phyloP scores from a whole-genome alignment of 2,329 filamentous ascomycete genomes.

The Sporothrix pallida region DNA sequence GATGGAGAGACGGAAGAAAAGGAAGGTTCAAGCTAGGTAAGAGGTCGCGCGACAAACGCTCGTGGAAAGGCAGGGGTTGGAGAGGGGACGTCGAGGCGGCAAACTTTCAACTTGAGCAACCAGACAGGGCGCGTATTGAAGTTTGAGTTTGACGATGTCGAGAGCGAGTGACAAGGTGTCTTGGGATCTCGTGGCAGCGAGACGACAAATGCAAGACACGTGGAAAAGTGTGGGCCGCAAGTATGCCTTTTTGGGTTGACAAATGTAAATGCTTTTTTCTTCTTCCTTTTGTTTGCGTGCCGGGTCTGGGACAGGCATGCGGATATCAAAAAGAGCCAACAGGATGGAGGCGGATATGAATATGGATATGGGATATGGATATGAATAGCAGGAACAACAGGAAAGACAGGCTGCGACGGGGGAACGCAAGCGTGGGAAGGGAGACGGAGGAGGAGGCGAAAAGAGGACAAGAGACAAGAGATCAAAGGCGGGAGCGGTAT shows the following conservation, averaged over 20 bases:
- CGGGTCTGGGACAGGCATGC: background rate
- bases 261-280: background rate
- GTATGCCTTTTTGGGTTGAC: background rate
- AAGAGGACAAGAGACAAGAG: background rate
- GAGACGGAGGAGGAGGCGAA: background rate
- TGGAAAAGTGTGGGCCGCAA: slow-evolving; percentile 21
- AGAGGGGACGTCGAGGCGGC: background rate
- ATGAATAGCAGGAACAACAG: background rate
- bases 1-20: background rate
- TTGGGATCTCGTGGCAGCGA: background rate
- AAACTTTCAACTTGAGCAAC: background rate
- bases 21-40: background rate
- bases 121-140: background rate
- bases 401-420: background rate
- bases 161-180: background rate
- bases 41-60: slow-evolving; percentile 24
- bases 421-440: background rate
- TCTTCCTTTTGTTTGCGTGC: background rate
- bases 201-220: slow-evolving; percentile 19
- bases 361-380: background rate
- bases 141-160: slow-evolving; percentile 9
- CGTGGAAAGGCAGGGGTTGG: slow-evolving; percentile 7
- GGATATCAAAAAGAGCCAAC: background rate
- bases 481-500: slow-evolving; percentile 9
- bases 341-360: background rate